Base-by-base conservation (phyloP, 257 asterid genomes). In the Petunia axillaris region DNA sequence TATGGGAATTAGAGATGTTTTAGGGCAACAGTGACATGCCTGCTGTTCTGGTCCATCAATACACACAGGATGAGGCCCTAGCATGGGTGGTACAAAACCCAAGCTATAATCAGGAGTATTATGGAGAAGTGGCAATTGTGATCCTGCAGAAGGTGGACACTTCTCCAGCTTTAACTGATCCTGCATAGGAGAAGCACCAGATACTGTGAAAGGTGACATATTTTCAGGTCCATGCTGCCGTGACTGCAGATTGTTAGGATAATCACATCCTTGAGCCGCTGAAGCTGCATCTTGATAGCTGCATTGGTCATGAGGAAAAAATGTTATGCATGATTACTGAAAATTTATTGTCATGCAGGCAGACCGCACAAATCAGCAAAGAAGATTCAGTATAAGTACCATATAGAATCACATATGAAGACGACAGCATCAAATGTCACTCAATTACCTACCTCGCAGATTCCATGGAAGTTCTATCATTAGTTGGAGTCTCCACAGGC, bases 41-140 rank as follows among this genome's bases (percentile, higher is more conserved):
- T 83, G 85, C 44, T 84, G 84, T 70, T 88, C 93, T 44, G 81
- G 78, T 81, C 87, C 89, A 83, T 89, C 92, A 63, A 73, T 74
- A 74, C 83, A 87, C 40, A 87, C 86, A 75, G 76, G 81, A 44
- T 75, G 87, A 44, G 89, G 81, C 52, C 86, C 89, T 11, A 65
- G 38, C 79, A 81, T 38, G 4, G 90, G 87, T 15, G 91, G 90
- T 80, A 76, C 65, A 80, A 85, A 54, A 64, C 87, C 86, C 59
- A 87, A 84, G 80, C 85, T 79, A 60, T 90, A 87, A 77, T 83
- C 92, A 8, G 88, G 84, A 48, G 83, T 68, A 25, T 84, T 55
- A 68, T 87, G 91, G 35, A 86, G 59, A 76, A 80, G 83, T n/a
- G 93, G 78, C 82, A 58, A 81, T n/a, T 77, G 87, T 57, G 82